phyloP scores from a whole-genome alignment of 176 grass and related monocot genomes.

The Saccharum officinarum region DNA sequence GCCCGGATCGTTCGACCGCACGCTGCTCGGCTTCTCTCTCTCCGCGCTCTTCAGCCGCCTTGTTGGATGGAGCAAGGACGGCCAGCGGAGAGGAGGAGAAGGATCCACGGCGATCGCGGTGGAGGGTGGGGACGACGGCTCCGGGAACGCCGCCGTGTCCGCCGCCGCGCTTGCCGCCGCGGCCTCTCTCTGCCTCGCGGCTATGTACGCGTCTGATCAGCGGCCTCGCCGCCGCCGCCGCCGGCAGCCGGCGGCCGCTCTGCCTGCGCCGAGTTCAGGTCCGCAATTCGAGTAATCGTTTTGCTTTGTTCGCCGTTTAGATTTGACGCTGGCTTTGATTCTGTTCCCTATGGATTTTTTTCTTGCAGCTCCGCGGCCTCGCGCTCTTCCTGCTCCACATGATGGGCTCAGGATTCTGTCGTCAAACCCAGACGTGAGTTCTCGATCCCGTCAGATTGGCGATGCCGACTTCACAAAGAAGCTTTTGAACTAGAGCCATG shows the following conservation, averaged over 20 bases:
- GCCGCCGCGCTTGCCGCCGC: neutral
- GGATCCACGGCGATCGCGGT: neutral
- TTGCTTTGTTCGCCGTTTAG: neutral
- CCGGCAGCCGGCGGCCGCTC: neutral
- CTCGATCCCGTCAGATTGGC: neutral
- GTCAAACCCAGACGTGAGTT: slow-evolving; percentile 32
- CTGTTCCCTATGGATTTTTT: neutral
- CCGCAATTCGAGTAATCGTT: neutral
- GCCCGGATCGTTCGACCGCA: neutral
- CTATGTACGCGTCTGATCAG: neutral
- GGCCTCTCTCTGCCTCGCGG: neutral
- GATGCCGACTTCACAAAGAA: neutral
- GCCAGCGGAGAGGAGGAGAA: neutral
- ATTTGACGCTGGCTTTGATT: slow-evolving; percentile 4
- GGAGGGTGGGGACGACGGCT: neutral
- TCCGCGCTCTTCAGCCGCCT: slow-evolving; percentile 38
- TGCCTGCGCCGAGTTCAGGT: slow-evolving; percentile 23
- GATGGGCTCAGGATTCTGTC: slow-evolving; percentile 47
- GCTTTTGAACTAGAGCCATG: neutral
- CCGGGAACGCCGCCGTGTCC: neutral
- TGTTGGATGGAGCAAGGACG: slow-evolving; percentile 18
- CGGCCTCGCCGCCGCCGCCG: neutral
- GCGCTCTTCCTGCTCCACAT: neutral
- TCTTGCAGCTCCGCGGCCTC: neutral
- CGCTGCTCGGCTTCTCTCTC: slow-evolving; percentile 28